Evolutionary conservation across 2,329 filamentous ascomycete genomes (phyloP).

Genomic region (Fusarium goolgardi): DNA sequence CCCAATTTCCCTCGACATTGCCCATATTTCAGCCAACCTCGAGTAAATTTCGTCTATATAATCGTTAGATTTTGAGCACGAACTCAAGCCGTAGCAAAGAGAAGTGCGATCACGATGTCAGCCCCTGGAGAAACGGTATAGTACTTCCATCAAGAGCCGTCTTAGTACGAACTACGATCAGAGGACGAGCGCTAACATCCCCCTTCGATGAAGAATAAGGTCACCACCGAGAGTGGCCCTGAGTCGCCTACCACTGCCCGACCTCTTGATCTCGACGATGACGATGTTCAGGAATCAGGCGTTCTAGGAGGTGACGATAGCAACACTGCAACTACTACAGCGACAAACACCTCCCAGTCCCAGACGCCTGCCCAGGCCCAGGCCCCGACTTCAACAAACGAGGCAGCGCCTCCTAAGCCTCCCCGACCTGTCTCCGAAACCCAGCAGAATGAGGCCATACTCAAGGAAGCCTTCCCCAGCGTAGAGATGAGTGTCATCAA

Average conservation of each 20-base stretch:
- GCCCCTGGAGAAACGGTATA: conserved; percentile 59
- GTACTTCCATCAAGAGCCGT: conserved; percentile 29
- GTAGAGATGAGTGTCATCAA: conserved; percentile 85
- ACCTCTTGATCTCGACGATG: conserved; percentile 76
- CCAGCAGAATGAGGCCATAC: conserved; percentile 85
- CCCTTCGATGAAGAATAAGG: conserved; percentile 56
- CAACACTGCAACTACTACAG: conserved; percentile 40
- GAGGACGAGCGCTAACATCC: conserved; percentile 39
- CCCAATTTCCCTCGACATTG: conserved; percentile 41
- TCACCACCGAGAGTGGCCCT: conserved; percentile 57
- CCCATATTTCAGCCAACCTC: conserved; percentile 18
- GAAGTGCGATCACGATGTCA: conserved; percentile 53
- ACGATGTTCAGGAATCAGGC: conserved; percentile 73
- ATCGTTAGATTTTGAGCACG: conserved; percentile 4
- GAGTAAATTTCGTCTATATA: conserved; percentile 17
- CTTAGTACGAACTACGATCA: conserved; percentile 21
- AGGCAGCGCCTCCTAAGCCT: conserved; percentile 78
- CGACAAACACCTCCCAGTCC: conserved; percentile 46
- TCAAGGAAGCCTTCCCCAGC: conserved; percentile 92
- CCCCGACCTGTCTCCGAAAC: conserved; percentile 83
- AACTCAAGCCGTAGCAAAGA: conserved; percentile 11
- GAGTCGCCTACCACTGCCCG: conserved; percentile 75
- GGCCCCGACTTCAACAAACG: conserved; percentile 50
- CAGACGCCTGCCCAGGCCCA: conserved; percentile 13
- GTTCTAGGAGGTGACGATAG: conserved; percentile 59